These are phyloP conservation scores for Xylaria sp. DNA, from an alignment of 495 filamentous ascomycete genomes.

Conservation along the genomic window DNA sequence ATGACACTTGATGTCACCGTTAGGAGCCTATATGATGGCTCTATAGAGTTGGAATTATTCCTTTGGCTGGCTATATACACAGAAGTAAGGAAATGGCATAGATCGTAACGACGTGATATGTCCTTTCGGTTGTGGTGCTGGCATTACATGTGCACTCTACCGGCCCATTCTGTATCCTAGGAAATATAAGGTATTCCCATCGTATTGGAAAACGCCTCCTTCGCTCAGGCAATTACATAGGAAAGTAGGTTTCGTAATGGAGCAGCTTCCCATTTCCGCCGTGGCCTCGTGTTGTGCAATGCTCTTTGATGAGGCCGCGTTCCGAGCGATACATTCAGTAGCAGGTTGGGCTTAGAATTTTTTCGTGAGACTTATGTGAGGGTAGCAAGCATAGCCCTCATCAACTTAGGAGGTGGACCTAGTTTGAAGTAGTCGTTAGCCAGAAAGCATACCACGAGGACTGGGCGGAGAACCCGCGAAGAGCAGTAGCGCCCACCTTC, in stretches of 20 bases:
- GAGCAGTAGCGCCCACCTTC: conserved; percentile 43
- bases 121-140: background rate
- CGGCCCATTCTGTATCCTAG: background rate
- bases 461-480: conserved; percentile 10
- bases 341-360: background rate
- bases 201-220: background rate
- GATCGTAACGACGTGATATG: conserved; percentile 19
- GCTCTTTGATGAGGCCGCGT: background rate
- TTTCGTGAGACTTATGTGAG: conserved; percentile 61
- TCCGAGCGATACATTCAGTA: background rate
- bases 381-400: conserved; percentile 79
- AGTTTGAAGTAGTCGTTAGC: conserved; percentile 24
- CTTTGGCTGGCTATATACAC: background rate
- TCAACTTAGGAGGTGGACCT: conserved; percentile 66
- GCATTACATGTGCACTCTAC: background rate
- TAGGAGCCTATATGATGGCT: background rate
- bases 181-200: background rate
- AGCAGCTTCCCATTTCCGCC: background rate
- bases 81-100: background rate
- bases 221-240: background rate
- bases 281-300: too few species aligned
- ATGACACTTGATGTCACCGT: background rate
- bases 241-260: background rate
- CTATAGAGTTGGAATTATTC: background rate
- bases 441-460: background rate